These are phyloP conservation scores for Trichoderma arundinaceum DNA, from an alignment of 2,329 filamentous ascomycete genomes.

Conservation along the genomic window DNA sequence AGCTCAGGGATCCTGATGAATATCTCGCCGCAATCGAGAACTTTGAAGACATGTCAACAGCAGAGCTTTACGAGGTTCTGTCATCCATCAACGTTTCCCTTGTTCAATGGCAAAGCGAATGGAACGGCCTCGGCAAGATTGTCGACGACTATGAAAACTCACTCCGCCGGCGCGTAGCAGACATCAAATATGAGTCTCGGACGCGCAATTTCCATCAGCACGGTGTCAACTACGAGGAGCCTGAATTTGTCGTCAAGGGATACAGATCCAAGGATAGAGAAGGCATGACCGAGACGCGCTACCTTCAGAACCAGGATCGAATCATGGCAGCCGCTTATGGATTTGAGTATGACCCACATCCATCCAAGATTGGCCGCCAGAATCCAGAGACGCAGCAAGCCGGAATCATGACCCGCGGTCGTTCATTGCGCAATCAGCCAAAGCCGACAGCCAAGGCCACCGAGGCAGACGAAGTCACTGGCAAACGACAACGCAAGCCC, in stretches of 20 bases:
- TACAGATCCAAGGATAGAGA: conserved; percentile 55
- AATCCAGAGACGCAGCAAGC: conserved; percentile 60
- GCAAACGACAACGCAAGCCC: conserved; percentile 61
- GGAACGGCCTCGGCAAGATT: conserved; percentile 54
- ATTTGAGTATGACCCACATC: conserved; percentile 65
- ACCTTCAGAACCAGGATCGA: conserved; percentile 60
- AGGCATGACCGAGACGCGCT: conserved; percentile 51
- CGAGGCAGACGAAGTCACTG: conserved; percentile 57
- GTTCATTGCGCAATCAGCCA: conserved; percentile 62
- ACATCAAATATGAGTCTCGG: conserved; percentile 54
- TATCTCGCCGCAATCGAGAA: conserved; percentile 57
- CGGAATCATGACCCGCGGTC: conserved; percentile 57
- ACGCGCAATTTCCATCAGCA: conserved; percentile 50
- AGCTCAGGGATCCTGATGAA: conserved; percentile 57
- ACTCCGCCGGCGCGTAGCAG: conserved; percentile 56
- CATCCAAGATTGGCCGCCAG: conserved; percentile 63
- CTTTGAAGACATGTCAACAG: conserved; percentile 54
- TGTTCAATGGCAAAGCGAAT: conserved; percentile 61
- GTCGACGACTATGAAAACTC: conserved; percentile 65
- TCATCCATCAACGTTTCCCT: conserved; percentile 54
- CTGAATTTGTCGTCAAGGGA: conserved; percentile 61
- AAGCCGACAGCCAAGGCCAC: conserved; percentile 64
- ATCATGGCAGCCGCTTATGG: conserved; percentile 65
- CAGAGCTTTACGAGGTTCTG: conserved; percentile 53
- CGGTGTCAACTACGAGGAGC: conserved; percentile 53